Base-by-base conservation (phyloP, 208 protist species). In the Wallacemonas sp. region DNA sequence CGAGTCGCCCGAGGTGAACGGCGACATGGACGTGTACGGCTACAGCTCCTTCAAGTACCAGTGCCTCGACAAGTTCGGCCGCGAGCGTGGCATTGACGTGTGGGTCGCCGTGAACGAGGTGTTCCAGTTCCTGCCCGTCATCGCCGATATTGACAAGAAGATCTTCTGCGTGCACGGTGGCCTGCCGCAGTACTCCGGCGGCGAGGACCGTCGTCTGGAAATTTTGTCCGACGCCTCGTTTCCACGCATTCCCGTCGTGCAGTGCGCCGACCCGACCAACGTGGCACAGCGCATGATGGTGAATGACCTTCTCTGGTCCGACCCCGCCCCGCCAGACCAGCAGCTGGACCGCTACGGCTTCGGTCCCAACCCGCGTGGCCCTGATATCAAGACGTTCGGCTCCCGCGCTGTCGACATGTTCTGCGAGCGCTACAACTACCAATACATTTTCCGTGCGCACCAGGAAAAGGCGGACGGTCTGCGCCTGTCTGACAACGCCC, bases 161-260 rank as follows among this genome's bases (percentile, higher is more conserved):
- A 96, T 98, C 67, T 98, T 98, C 80, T 98, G 94, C 62, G 92
- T 96, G 11, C 94, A 98, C 74, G 94, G 91, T 24, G 94, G 94
- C n/a, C 85, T 98, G n/a, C 94, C 94, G 44, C 85, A 93, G 72
- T 97, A 93, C 80, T 76, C 75, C 0, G 92, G 92, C 9, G 91
- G 91, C 43, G 87, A 94, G 32, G 91, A 96, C 65, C 85, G 83
- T 63, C 85, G 92, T 5, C 79, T 96, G 14, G 85, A 96, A 83
- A 87, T 94, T 49, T 65, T 93, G 19, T 82, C 85, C 2, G 88
- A 95, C 67, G 84, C 85, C 2, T 79, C 79, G 23, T 96, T 96
- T 71, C 91, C 91, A 0, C 81, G 91, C 34, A 89, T 97, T 61
- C 87, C 88, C 2, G 85, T 92, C 38, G 87, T 93, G 57, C 87